Conservation (phyloP, 164 flowering plant genomes). For the Hamamelis virginiana region DNA sequence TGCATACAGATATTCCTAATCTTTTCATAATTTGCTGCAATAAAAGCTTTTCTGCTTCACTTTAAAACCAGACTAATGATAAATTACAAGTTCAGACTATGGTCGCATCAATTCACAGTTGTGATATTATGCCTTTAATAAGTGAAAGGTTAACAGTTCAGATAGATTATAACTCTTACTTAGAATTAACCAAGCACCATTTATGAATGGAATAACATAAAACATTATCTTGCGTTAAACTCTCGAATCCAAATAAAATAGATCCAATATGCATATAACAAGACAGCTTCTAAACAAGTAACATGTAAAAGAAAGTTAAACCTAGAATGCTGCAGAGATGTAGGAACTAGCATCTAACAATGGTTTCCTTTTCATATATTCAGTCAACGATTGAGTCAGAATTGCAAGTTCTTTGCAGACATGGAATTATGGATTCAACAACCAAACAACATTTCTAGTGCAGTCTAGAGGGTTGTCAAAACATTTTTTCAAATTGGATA, state of each 20-base stretch:
- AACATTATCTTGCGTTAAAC: neutral
- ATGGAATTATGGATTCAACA: neutral
- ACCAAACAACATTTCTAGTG: neutral
- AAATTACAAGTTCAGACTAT: neutral
- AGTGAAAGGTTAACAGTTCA: neutral
- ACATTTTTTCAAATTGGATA: neutral
- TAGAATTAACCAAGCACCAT: neutral
- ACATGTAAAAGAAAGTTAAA: neutral
- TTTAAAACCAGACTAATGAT: neutral
- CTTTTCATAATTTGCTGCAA: neutral
- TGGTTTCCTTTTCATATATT: neutral
- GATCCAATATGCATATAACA: neutral
- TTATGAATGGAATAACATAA: neutral
- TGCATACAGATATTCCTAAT: neutral
- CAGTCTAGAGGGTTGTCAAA: neutral
- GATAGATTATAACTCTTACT: neutral
- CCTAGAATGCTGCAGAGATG: neutral
- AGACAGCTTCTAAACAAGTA: neutral
- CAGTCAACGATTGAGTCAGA: neutral
- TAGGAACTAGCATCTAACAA: neutral
- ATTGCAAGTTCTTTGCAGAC: neutral
- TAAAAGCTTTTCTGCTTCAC: neutral
- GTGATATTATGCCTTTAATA: neutral
- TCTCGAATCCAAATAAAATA: neutral
- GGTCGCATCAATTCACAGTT: neutral